A percentile compares a stretch with the other conserved stretches of the same genome.
Evolutionary conservation across 495 filamentous ascomycete species (phyloP).

Genomic region (Talaromyces wortmannii): DNA sequence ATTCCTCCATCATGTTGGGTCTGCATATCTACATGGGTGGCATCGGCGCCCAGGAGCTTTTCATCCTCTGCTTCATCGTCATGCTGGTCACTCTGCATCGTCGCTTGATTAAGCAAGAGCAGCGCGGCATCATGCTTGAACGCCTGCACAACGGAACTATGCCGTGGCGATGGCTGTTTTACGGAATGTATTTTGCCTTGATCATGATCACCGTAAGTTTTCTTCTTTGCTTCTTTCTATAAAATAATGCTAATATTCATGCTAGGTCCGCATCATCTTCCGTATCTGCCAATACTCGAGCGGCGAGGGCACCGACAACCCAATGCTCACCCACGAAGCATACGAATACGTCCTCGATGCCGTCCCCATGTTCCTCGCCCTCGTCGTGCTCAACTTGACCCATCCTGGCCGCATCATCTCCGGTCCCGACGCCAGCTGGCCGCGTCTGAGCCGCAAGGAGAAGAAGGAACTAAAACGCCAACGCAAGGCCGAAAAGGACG

Average conservation of each 20-base stretch:
- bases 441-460: background rate
- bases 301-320: conserved; percentile 19
- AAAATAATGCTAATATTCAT: background rate
- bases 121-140: conserved; percentile 17
- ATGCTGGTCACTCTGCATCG: conserved; percentile 41
- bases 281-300: conserved; percentile 47
- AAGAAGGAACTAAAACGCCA: background rate
- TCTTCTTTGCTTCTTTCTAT: background rate
- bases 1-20: conserved; percentile 41
- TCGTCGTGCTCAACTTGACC: conserved; percentile 37
- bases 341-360: conserved; percentile 51
- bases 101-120: conserved; percentile 8
- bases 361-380: conserved; percentile 46
- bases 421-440: conserved; percentile 23
- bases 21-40: conserved; percentile 30
- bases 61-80: conserved; percentile 41
- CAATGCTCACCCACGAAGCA: conserved; percentile 41
- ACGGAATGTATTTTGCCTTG: conserved; percentile 42
- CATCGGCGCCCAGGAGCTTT: conserved; percentile 46
- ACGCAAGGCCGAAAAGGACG: background rate
- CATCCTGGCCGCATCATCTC: conserved; percentile 44
- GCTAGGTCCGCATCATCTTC: conserved; percentile 44
- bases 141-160: conserved; percentile 18
- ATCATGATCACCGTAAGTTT: conserved; percentile 27
- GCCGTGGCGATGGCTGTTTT: conserved; percentile 23